A percentile compares a stretch with the other conserved stretches of the same genome.
Conservation (phyloP, 345 rosid species). For the Eucalyptus fibrosa region DNA sequence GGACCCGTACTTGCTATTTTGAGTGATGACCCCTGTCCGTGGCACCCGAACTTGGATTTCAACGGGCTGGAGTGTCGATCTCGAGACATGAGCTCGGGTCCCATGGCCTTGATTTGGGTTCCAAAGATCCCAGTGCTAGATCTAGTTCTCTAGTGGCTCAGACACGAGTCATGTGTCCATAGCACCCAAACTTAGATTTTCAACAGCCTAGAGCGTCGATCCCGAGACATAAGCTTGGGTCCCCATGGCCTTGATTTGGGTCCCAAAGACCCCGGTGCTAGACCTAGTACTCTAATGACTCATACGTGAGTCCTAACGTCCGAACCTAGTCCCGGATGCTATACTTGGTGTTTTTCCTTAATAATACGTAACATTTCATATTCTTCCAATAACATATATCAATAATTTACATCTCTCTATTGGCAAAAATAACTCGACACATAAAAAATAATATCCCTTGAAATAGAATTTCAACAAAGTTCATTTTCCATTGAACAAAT, state of each 20-base stretch:
- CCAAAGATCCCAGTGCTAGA: background rate
- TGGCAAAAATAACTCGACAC: background rate
- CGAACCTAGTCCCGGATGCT: background rate
- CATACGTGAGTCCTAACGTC: background rate
- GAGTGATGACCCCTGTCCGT: background rate
- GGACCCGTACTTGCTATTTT: background rate
- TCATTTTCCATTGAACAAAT: background rate
- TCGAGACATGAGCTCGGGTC: background rate
- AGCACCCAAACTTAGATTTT: background rate
- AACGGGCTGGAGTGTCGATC: background rate
- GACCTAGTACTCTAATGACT: background rate
- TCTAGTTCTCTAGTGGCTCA: background rate
- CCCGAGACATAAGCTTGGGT: background rate
- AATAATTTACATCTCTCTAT: background rate
- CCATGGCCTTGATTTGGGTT: background rate
- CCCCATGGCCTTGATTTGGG: background rate
- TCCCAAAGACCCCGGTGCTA: background rate
- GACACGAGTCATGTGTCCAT: background rate
- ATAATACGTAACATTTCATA: background rate
- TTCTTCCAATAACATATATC: background rate
- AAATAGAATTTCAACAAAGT: background rate
- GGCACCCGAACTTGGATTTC: background rate
- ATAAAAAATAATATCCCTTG: background rate
- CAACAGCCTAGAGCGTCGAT: background rate
- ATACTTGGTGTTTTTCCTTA: background rate